phyloP scores from a whole-genome alignment of 768 basidiomycete genomes.

The Russula griseocarnosa region DNA sequence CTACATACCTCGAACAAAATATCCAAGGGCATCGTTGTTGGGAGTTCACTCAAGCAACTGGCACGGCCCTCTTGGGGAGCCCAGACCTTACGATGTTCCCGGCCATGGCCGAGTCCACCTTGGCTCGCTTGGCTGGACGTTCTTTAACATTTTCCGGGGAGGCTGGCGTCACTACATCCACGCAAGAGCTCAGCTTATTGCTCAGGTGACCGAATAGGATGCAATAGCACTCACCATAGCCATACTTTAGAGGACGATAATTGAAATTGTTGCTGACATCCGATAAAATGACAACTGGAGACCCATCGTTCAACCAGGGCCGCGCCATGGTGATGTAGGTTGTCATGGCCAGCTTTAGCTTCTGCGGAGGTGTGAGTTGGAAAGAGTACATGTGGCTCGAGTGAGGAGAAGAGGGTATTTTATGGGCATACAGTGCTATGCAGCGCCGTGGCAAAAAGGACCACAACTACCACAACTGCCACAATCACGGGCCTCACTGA shows the following conservation, averaged over 20 bases:
- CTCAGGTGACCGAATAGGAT: not conserved
- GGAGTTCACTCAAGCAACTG: conserved; percentile 21
- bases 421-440: not conserved
- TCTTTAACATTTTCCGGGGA: not conserved
- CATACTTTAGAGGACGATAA: no score
- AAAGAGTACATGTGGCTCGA: not conserved
- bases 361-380: not conserved
- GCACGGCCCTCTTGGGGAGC: conserved; percentile 1
- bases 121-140: conserved; percentile 7
- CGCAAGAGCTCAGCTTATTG: not conserved
- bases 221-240: not conserved
- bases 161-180: not conserved
- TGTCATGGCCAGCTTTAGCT: not conserved
- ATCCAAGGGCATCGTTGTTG: conserved; percentile 31
- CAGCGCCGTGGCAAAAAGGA: no score
- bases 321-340: not conserved
- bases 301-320: not conserved
- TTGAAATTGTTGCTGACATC: not conserved
- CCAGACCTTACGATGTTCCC: not conserved
- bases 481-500: not conserved
- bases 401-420: not conserved
- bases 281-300: not conserved
- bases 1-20: conserved; percentile 33
- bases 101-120: not conserved
- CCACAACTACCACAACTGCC: not conserved